Evolutionary conservation across 768 basidiomycete genomes (phyloP), one percentile per base, ranked within the genome.

Genomic region (Trametes cinnabarina): DNA sequence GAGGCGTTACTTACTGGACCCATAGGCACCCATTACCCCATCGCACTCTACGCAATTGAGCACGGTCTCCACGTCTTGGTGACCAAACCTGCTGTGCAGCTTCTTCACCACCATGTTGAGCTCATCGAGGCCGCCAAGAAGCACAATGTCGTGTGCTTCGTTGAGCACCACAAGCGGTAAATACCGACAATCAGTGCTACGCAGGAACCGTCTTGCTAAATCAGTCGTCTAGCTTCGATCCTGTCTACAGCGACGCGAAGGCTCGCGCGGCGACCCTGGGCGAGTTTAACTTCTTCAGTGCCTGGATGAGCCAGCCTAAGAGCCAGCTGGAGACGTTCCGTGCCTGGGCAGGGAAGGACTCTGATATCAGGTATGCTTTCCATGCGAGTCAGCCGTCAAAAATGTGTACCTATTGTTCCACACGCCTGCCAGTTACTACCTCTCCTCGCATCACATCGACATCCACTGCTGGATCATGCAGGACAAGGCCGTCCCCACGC

Each of bases 301-400:
- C 93, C 35, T 96, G 94, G 92, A 97, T 97, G 94, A 93, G 90
- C 68, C 94, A 96, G 72, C 94, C 94, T 41, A 97, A 97, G 75
- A 87, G 84, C 66, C 94, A 97, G 73, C 81, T 97, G 25, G 91
- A 94, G 73, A 96, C 94, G 0, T 97, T 96, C 84, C 85, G 86
- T 55, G 90, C 90, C 7, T 97, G 94, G 94, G 94, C 94, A 23
- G 94, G 94, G 35, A 92, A 88, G 73, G 92, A 94, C 71, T 92
- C 90, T 32, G 94, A 96, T 65, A 94, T 96, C 74, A 92, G 89
- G 87, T 83, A 51, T 62, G 65, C 37, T 10, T 22, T 44, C 37
- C 32, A 28, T n/a, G 30, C 53, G 20, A 28, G 23, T 19, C 42
- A 4, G 41, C 30, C 15, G 25, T 19, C 22, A 19, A 25, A n/a